Base-by-base conservation (phyloP, 768 basidiomycete genomes). In the Collybia sordida region DNA sequence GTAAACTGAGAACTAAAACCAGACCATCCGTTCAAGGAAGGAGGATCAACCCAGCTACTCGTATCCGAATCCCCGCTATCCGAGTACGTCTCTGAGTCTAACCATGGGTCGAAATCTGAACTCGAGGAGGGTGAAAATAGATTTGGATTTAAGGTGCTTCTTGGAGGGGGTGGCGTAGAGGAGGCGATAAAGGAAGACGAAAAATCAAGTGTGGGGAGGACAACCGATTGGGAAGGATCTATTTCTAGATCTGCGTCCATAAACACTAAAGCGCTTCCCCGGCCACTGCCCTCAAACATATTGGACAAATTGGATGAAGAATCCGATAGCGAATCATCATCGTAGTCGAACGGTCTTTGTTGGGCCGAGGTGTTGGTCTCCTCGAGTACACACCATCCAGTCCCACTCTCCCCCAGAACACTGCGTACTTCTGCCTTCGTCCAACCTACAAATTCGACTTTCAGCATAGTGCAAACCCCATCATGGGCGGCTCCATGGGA, bases 131-230 rank as follows among this genome's bases (percentile, higher is more conserved):
- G 50, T 18, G 45, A 25, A 22, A 52, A 48, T 17, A 52, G 40
- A 22, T 54, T 25, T 42, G 51, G 14, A 36, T 35, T 19, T 23
- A 52, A 36, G n/a, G 59, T 44, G 17, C 34, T 42, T 42, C 12
- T 24, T 25, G 34, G 36, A 3, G 52, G 55, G 8, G 58, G 50
- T 5, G 50, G 53, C 14, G 52, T 55, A 14, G 52, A 37, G 1
- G 39, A 31, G 11, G 41, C 64, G 36, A 66, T 50, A 61, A 77
- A 79, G 6, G 73, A 66, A 4, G 82, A 77, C 0, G 87, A 86
- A 54, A 88, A 78, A 62, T 90, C 88, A 45, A 91, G 75, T 1
- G 82, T 87, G 4, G 90, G 90, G n/a, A 92, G 69, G 9, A 93
- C 66, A 50, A 94, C 80, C 2, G 88, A 88, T 17, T 79, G 71